A percentile compares a stretch with the other conserved stretches of the same genome.
phyloP scores from a whole-genome alignment of 2,329 filamentous ascomycete species.

The Raffaelea arxii region DNA sequence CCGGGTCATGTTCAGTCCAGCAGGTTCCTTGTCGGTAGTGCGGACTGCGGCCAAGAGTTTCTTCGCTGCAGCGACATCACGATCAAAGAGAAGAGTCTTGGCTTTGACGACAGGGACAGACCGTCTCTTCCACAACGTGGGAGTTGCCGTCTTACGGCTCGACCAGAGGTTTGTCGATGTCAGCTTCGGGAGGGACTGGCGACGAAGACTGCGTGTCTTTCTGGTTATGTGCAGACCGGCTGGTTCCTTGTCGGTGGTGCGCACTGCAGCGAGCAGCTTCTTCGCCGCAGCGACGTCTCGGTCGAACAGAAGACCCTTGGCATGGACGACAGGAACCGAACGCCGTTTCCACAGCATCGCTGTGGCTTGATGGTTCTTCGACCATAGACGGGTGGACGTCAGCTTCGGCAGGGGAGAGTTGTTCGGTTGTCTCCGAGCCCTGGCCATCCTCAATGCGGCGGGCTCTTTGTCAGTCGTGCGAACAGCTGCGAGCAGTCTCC shows the following conservation, averaged over 20 bases:
- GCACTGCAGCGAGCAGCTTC: conserved; percentile 6
- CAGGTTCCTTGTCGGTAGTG: conserved; percentile 12
- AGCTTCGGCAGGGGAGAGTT: conserved; percentile 3
- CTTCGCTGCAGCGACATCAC: conserved; percentile 4
- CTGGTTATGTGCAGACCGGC: conserved; percentile 21
- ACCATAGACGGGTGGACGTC: conserved; percentile 7
- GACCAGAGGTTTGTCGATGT: conserved; percentile 19
- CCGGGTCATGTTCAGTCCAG: conserved; percentile 20
- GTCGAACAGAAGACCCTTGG: too few relatives aligned
- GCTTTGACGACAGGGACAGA: too few relatives aligned
- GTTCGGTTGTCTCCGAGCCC: conserved; percentile 3
- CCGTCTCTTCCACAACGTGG: too few relatives aligned
- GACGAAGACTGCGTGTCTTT: conserved; percentile 16
- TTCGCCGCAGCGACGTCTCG: conserved; percentile 5
- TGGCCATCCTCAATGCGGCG: conserved; percentile 4
- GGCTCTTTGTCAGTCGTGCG: conserved; percentile 8
- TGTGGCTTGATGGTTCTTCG: background rate
- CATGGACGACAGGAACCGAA: too few relatives aligned
- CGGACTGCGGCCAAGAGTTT: conserved; percentile 9
- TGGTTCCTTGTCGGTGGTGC: conserved; percentile 12
- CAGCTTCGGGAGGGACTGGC: conserved; percentile 17
- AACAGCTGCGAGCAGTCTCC: background rate
- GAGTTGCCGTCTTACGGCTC: background rate
- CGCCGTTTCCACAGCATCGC: too few relatives aligned
- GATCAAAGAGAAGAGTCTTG: conserved; percentile 13